Percentiles rank a stretch among this genome's conserved stretches.
These are phyloP conservation scores for Hericium alpestre DNA, from an alignment of 768 basidiomycete species.

Conservation along the genomic window DNA sequence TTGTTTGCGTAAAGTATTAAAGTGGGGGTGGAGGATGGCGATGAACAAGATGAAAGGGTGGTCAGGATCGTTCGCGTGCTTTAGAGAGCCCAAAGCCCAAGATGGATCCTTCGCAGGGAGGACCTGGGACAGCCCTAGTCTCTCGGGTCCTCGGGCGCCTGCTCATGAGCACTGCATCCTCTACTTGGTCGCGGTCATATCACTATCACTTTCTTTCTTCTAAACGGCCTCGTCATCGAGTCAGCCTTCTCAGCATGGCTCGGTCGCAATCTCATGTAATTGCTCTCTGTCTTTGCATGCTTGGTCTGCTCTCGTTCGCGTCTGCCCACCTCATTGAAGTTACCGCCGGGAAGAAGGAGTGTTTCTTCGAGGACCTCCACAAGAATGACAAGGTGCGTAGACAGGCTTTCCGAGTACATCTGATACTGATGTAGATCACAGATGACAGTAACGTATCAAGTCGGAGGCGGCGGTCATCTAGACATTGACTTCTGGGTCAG, in stretches of 20 bases:
- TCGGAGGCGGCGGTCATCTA: constrained; percentile 90
- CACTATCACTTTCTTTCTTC: neutral
- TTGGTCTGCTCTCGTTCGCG: constrained; percentile 22
- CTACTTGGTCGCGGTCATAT: neutral
- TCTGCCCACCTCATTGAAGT: constrained; percentile 67
- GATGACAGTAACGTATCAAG: constrained; percentile 99
- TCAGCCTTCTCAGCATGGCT: constrained; percentile 20
- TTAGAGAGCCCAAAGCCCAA: neutral
- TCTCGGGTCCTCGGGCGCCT: neutral
- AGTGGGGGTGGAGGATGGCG: constrained; percentile 7
- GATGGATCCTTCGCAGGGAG: constrained; percentile 1
- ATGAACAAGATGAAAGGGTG: constrained; percentile 7
- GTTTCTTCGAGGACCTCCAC: constrained; percentile 93
- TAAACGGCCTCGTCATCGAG: too few species aligned
- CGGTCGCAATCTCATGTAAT: constrained; percentile 28
- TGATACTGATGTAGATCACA: constrained; percentile 20
- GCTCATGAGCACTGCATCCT: neutral
- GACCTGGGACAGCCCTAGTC: constrained; percentile 6
- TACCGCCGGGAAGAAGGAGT: constrained; percentile 74
- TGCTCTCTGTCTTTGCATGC: constrained; percentile 27
- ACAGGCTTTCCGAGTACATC: neutral
- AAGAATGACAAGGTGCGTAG: constrained; percentile 70
- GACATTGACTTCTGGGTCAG: constrained; percentile 96
- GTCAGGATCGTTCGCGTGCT: constrained; percentile 16
- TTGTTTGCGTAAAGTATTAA: neutral